Base-by-base conservation (phyloP, 2,329 filamentous ascomycete genomes). In the Trichoderma sp. region DNA sequence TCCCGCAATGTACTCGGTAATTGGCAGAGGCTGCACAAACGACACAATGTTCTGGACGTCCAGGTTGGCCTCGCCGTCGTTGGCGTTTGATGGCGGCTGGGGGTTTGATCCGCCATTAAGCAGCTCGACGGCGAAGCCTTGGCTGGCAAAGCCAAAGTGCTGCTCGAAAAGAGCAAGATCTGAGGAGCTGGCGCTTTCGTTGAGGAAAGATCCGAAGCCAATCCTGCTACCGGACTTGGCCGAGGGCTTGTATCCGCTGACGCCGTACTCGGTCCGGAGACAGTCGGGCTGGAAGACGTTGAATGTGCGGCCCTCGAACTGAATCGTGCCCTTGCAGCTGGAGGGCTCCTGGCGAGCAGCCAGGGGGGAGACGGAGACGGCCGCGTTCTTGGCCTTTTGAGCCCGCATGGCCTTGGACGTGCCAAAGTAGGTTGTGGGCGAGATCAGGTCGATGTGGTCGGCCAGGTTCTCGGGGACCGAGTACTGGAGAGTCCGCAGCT, bases 401-500 rank as follows among this genome's bases (percentile, higher is more conserved):
- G 43, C 47, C n/a, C 64, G 60, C 55, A 57, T 43, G 27, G 70
- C 70, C n/a, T 53, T 31, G 16, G 40, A 56, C 24, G 67, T 70
- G 29, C 66, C 70, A 21, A 73, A 69, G 5, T 68, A 70, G 2
- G 71, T 73, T 2, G 72, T 72, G 13, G 72, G 72, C 1, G 70
- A 68, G 27, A 73, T 71, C 11, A 70, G 68, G 29, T 73, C 72
- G 49, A 73, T 60, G 33, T 72, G 61, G 33, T 33, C 40, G 49
- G 70, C 68, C 3, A 73, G 71, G 33, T 49, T 57, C 53, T 70
- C 49, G 16, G 72, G 72, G 40, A 73, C 64, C 7, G 72, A 73
- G 49, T 72, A 73, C 29, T 73, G 63, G 24, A 62, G 69, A 29
- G 72, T 72, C n/a, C 72, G 71, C 13, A 65, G 11, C n/a, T 69